Evolutionary conservation across 1,284 basidiomycete species (phyloP).

Genomic region (Ganoderma lingzhi): DNA sequence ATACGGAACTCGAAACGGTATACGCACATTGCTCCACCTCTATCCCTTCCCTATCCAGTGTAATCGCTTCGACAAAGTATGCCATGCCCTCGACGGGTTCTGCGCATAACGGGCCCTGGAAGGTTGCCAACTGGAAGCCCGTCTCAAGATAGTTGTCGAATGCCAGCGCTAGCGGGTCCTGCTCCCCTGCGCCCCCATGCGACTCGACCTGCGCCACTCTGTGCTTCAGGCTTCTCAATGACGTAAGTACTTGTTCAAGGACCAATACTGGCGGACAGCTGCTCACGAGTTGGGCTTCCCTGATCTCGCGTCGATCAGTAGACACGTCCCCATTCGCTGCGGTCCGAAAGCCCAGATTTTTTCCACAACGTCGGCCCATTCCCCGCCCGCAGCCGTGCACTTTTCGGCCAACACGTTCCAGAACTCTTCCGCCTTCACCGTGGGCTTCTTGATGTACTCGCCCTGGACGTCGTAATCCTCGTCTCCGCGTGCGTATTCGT

Average conservation of each 20-base stretch:
- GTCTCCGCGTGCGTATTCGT: slow-evolving; percentile 40
- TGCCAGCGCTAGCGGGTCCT: slow-evolving; percentile 49
- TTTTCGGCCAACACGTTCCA: slow-evolving; percentile 78
- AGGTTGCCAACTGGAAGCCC: slow-evolving; percentile 95
- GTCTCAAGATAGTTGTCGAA: slow-evolving; percentile 89
- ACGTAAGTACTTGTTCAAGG: slow-evolving; percentile 17
- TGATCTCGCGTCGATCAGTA: slow-evolving; percentile 81
- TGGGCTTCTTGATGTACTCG: slow-evolving; percentile 67
- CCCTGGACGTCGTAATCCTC: slow-evolving; percentile 60
- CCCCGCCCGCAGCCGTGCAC: slow-evolving; percentile 76
- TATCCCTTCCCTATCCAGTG: slow-evolving; percentile 67
- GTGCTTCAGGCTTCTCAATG: slow-evolving; percentile 53
- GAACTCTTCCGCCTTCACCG: slow-evolving; percentile 79
- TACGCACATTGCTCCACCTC: slow-evolving; percentile 70
- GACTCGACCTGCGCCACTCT: slow-evolving; percentile 53
- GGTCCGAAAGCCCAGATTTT: slow-evolving; percentile 94
- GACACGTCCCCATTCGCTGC: slow-evolving; percentile 85
- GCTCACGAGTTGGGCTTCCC: slow-evolving; percentile 63
- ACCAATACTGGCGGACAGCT: not conserved
- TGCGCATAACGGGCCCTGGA: slow-evolving; percentile 93
- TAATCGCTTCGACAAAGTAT: slow-evolving; percentile 86
- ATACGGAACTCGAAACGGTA: not conserved
- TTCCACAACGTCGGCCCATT: slow-evolving; percentile 83
- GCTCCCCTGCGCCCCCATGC: slow-evolving; percentile 33
- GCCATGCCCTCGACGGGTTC: slow-evolving; percentile 96